A percentile compares a stretch with the other conserved stretches of the same genome.
These are phyloP conservation scores for Nectriaceae sp. DNA, from an alignment of 2,329 filamentous ascomycete genomes.

Conservation along the genomic window DNA sequence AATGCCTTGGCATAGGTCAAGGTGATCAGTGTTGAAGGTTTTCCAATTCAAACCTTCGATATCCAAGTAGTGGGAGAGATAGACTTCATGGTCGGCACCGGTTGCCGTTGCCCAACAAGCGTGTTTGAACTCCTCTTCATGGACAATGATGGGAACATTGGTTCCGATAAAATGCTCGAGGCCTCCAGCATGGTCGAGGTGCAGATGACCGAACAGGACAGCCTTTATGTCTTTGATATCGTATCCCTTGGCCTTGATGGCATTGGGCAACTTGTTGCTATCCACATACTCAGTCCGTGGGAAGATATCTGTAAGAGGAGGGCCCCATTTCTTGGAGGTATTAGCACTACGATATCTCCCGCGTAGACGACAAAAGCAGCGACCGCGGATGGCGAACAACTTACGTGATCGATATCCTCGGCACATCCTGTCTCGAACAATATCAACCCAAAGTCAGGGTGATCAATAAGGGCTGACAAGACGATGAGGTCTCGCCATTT, in stretches of 20 bases:
- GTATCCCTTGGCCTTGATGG: slow-evolving; percentile 28
- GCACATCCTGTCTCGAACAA: no score
- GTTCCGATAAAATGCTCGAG: slow-evolving; percentile 45
- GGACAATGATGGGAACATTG: slow-evolving; percentile 46
- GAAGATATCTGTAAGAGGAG: slow-evolving; percentile 15
- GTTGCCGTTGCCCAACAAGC: slow-evolving; percentile 47
- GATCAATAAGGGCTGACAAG: no score
- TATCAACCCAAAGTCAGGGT: no score
- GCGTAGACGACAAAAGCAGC: no score
- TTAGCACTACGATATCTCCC: no score
- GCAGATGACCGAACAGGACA: slow-evolving; percentile 48
- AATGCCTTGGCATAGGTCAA: slow-evolving; percentile 23
- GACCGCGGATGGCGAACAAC: no score
- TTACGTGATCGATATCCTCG: no score
- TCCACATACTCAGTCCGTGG: slow-evolving; percentile 16
- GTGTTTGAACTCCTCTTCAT: slow-evolving; percentile 48
- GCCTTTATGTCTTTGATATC: slow-evolving; percentile 48
- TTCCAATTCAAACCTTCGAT: slow-evolving; percentile 21
- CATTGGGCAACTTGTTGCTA: slow-evolving; percentile 14
- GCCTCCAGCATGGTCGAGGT: slow-evolving; percentile 50
- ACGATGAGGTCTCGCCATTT: no score
- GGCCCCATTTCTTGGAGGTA: no score
- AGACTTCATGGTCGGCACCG: slow-evolving; percentile 22
- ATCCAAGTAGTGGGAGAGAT: slow-evolving; percentile 19
- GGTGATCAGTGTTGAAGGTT: slow-evolving; percentile 16